Base-by-base conservation (phyloP, 2,329 filamentous ascomycete species). In the Cercospora citrullina region DNA sequence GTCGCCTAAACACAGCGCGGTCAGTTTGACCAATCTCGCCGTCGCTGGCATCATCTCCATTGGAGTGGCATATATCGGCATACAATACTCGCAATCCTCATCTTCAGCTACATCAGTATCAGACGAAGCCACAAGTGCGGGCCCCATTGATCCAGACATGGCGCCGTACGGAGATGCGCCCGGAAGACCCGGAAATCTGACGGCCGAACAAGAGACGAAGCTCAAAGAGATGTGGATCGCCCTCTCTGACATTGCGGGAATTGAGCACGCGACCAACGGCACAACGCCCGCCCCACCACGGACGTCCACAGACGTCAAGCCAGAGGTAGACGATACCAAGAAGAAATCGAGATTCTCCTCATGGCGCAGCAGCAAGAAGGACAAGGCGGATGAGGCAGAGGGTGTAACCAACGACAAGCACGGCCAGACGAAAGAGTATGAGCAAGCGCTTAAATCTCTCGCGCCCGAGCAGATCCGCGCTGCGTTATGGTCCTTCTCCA, bases 401-500 rank as follows among this genome's bases (percentile, higher is more conserved):
- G 69, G 57, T 9, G 82, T 84, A 3, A 91, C 70, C 59, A 78
- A 97, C 66, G 95, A 99, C 82, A 99, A 98, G 82, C 94, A 96
- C 78, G 94, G 93, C 58, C 91, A 95, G 80, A 91, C 87, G 42
- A 95, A 94, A 80, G 89, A 93, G 60, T 97, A 93, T 80, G 87
- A 92, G 73, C 89, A 94, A 48, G 92, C 93, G 0, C 81, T 99
- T 9, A 89, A 90, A 60, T 92, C 87, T 68, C 87, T 91, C 75
- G 86, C 89, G 0, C 92, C 94, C 0, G 92, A 96, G 75, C 86
- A 90, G 53, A 87, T 99, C 72, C 88, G 93, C 63, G 84, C 85
- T 16, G 90, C 93, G 0, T 91, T 98, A 77, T 98, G 95, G 95
- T 87, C 83, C 72, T 96, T 97, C 93, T 87, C 94, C 67, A 99